Percentiles rank a stretch among this genome's conserved stretches.
These are phyloP conservation scores for Citrus sinensis DNA, from an alignment of 345 rosid species.

Conservation along the genomic window DNA sequence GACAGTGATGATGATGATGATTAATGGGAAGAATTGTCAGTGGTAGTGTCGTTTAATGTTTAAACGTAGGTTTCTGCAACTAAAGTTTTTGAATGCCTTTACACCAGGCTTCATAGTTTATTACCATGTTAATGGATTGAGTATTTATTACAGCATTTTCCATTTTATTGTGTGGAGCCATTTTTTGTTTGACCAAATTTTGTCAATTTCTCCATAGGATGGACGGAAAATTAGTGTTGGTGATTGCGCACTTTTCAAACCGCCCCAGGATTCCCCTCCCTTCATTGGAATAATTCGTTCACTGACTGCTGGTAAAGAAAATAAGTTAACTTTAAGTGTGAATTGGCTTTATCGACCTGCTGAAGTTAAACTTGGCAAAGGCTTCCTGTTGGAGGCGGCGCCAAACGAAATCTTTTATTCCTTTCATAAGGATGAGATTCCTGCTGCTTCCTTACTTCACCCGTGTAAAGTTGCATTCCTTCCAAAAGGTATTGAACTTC, in stretches of 20 bases:
- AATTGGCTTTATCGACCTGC: conserved; percentile 90
- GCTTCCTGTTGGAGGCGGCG: conserved; percentile 71
- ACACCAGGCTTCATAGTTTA: background rate
- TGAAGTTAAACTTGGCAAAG: conserved; percentile 85
- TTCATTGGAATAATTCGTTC: conserved; percentile 78
- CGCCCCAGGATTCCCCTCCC: conserved; percentile 82
- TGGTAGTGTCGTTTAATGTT: background rate
- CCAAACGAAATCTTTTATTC: conserved; percentile 95
- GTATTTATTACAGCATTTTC: background rate
- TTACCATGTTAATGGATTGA: background rate
- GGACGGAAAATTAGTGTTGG: conserved; percentile 84
- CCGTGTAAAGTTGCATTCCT: conserved; percentile 97
- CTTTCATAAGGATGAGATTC: conserved; percentile 90
- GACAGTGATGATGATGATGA: background rate
- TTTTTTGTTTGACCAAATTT: background rate
- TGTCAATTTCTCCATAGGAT: conserved; percentile 38
- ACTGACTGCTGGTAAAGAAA: conserved; percentile 46
- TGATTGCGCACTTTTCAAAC: conserved; percentile 91
- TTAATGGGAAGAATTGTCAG: background rate
- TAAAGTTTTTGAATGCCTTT: background rate
- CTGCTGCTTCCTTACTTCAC: conserved; percentile 84
- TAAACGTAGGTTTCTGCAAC: background rate
- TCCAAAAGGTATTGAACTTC: conserved; percentile 73
- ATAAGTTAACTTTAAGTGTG: conserved; percentile 51
- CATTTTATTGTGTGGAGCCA: background rate